Conservation (phyloP, 1,284 basidiomycete species). For the Malassezia nana region DNA sequence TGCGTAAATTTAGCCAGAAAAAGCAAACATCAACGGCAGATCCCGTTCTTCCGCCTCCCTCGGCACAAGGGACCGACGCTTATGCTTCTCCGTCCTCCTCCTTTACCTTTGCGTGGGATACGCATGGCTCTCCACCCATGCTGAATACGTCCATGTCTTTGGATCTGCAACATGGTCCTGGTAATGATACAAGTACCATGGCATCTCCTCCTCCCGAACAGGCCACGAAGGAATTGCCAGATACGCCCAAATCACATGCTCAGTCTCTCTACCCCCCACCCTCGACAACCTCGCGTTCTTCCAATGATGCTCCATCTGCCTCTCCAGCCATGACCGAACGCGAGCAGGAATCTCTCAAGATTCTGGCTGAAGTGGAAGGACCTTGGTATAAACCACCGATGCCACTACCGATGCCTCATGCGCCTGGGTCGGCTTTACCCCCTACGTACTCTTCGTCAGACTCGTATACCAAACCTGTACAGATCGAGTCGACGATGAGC, state of each 20-base stretch:
- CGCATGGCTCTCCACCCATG: neutral
- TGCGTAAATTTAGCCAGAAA: neutral
- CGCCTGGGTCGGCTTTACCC: neutral
- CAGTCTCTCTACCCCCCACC: neutral
- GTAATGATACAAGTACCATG: neutral
- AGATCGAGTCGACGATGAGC: no score
- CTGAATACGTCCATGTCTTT: neutral
- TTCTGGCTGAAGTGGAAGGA: neutral
- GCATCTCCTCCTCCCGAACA: neutral
- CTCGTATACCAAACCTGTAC: no score
- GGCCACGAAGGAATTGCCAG: neutral
- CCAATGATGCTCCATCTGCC: neutral
- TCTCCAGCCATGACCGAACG: neutral
- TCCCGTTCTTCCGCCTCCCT: neutral
- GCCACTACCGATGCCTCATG: neutral
- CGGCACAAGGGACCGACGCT: no score
- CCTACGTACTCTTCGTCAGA: no score
- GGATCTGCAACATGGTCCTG: neutral
- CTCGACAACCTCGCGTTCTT: neutral
- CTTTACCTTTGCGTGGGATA: neutral
- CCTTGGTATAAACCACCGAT: neutral
- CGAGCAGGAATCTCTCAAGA: neutral
- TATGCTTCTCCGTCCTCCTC: neutral
- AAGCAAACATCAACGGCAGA: neutral
- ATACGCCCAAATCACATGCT: neutral